Conservation (phyloP, 1,284 basidiomycete genomes). For the Papiliotrema flavescens region DNA sequence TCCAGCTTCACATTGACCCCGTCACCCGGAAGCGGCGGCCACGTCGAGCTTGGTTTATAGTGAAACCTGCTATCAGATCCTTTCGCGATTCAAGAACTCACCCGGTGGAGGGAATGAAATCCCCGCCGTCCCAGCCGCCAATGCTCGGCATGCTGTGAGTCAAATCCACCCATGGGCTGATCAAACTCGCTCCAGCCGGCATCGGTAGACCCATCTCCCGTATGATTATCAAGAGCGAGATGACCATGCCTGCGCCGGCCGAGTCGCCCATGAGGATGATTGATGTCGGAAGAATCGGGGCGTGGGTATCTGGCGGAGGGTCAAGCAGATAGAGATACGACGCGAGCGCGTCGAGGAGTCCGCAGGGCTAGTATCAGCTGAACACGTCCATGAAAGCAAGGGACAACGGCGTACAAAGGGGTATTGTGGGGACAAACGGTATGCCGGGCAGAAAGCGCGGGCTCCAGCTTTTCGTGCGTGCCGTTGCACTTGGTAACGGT, state of each 20-base stretch:
- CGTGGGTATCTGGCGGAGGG: slow-evolving; percentile 67
- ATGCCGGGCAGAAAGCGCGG: slow-evolving; percentile 72
- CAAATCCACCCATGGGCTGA: slow-evolving; percentile 89
- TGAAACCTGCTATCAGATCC: slow-evolving; percentile 36
- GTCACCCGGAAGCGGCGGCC: slow-evolving; percentile 46
- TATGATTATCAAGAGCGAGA: slow-evolving; percentile 81
- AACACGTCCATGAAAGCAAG: too few species aligned
- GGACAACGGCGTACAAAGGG: slow-evolving; percentile 73
- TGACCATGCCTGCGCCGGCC: slow-evolving; percentile 81
- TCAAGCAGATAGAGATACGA: slow-evolving; percentile 63
- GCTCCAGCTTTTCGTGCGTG: slow-evolving; percentile 85
- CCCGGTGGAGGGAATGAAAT: slow-evolving; percentile 43
- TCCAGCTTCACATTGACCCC: slow-evolving; percentile 34
- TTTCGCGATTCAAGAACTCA: slow-evolving; percentile 10
- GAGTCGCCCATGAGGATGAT: slow-evolving; percentile 88
- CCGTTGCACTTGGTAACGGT: slow-evolving; percentile 75
- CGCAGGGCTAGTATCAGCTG: slow-evolving; percentile 50
- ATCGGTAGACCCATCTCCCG: slow-evolving; percentile 77
- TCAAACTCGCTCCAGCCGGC: slow-evolving; percentile 77
- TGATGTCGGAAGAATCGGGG: slow-evolving; percentile 70
- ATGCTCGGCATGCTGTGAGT: slow-evolving; percentile 92
- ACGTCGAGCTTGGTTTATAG: slow-evolving; percentile 45
- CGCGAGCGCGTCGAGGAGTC: slow-evolving; percentile 47
- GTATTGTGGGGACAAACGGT: slow-evolving; percentile 85
- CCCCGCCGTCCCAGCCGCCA: slow-evolving; percentile 37